Percentiles rank a stretch among this genome's conserved stretches.
Conservation (phyloP, 1,284 basidiomycete species). For the Cutaneotrichosporon mucoides region DNA sequence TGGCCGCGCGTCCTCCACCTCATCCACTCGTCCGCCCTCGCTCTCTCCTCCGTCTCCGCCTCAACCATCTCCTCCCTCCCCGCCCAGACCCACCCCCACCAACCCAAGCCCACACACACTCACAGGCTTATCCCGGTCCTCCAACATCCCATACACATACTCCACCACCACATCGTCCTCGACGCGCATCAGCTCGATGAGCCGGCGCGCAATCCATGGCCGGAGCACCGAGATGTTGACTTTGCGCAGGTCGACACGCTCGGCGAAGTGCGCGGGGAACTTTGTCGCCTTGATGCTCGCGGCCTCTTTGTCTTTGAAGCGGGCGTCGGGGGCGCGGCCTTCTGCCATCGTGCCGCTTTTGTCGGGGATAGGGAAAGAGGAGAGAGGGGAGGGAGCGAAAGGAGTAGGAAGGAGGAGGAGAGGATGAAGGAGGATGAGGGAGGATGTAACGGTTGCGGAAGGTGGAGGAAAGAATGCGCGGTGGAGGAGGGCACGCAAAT, state of each 20-base stretch:
- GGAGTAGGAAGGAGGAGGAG: too few relatives aligned
- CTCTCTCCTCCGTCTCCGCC: background rate
- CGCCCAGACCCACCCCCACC: constrained; percentile 6
- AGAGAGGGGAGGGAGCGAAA: too few relatives aligned
- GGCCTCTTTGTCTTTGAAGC: constrained; percentile 93
- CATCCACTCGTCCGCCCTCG: background rate
- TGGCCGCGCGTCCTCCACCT: too few relatives aligned
- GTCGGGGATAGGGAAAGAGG: too few relatives aligned
- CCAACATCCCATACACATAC: constrained; percentile 87
- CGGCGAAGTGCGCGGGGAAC: constrained; percentile 82
- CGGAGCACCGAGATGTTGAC: constrained; percentile 71
- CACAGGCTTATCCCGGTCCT: constrained; percentile 78
- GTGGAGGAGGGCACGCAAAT: background rate
- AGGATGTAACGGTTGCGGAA: background rate
- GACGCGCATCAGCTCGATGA: constrained; percentile 82
- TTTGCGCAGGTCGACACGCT: constrained; percentile 93
- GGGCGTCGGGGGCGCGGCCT: constrained; percentile 47
- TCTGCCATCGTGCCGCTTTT: background rate
- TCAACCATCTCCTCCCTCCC: background rate
- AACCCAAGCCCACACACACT: constrained; percentile 24
- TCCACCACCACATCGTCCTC: constrained; percentile 97
- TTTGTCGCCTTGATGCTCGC: constrained; percentile 82
- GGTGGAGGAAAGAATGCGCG: background rate
- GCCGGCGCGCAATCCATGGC: constrained; percentile 90
- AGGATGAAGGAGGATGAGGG: background rate